Evolutionary conservation across 108 stramenopile genomes (phyloP).

Genomic region (Fistulifera solaris): DNA sequence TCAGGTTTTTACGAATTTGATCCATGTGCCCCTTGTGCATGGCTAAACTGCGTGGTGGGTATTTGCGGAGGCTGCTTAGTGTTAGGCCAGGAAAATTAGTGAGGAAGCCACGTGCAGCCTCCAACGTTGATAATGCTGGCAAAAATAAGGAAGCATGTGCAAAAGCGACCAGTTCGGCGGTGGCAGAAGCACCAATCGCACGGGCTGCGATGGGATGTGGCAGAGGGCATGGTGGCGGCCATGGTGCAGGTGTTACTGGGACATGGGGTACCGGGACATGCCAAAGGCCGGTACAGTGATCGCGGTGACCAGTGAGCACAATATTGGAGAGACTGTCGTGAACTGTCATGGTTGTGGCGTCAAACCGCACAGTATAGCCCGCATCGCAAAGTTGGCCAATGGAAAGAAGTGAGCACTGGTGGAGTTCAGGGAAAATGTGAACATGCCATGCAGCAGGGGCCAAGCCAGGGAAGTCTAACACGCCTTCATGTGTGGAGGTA

Average conservation of each 20-base stretch:
- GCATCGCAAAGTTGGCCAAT: conserved; percentile 16
- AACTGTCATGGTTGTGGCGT: conserved; percentile 1
- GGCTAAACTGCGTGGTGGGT: conserved; percentile 11
- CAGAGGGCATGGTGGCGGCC: background rate
- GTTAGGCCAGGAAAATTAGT: conserved; percentile 18
- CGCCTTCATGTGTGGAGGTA: background rate
- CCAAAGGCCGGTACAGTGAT: conserved; percentile 8
- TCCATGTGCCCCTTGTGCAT: conserved; percentile 23
- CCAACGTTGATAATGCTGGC: conserved; percentile 10
- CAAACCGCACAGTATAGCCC: conserved; percentile 11
- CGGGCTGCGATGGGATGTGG: background rate
- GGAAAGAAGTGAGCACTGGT: conserved; percentile 9
- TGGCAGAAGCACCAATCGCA: background rate
- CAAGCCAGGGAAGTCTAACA: background rate
- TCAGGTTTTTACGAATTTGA: conserved; percentile 6
- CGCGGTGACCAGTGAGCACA: conserved; percentile 8
- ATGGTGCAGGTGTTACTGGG: too few species aligned
- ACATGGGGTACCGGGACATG: too few species aligned
- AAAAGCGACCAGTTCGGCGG: conserved; percentile 14
- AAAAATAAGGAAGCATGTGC: conserved; percentile 18
- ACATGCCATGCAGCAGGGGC: conserved; percentile 1
- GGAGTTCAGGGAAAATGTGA: conserved; percentile 6
- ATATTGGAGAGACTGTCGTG: background rate
- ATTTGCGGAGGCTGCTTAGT: background rate
- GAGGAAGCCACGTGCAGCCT: conserved; percentile 3